Evolutionary conservation across 805 yeast species (phyloP).

Genomic region (Yarrowia osloensis): DNA sequence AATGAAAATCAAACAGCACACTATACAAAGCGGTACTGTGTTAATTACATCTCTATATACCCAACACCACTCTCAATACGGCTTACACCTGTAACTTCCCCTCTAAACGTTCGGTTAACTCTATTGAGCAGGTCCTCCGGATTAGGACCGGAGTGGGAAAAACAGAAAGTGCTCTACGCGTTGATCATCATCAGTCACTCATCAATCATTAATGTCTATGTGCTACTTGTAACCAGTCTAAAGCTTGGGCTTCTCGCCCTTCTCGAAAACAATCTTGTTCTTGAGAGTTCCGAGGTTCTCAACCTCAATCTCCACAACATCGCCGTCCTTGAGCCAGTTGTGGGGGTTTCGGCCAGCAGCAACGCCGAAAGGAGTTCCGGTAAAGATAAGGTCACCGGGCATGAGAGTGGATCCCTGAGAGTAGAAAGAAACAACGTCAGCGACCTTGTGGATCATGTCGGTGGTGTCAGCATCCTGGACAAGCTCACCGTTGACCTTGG

Average conservation of each 20-base stretch:
- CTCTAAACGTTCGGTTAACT: background rate
- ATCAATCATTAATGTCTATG: background rate
- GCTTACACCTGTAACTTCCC: too few species aligned
- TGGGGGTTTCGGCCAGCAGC: conserved; percentile 52
- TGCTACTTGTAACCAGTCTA: background rate
- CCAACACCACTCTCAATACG: too few species aligned
- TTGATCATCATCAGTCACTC: background rate
- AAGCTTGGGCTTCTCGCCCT: conserved; percentile 29
- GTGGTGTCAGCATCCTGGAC: conserved; percentile 51
- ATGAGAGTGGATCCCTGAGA: conserved; percentile 54
- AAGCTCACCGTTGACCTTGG: conserved; percentile 51
- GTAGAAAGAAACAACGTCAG: conserved; percentile 50
- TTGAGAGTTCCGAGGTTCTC: conserved; percentile 49
- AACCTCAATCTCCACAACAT: conserved; percentile 48
- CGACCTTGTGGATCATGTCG: conserved; percentile 53
- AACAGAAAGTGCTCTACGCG: background rate
- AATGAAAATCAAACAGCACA: too few species aligned
- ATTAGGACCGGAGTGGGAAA: background rate
- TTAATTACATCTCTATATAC: too few species aligned
- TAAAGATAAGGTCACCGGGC: conserved; percentile 57
- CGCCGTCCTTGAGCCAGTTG: conserved; percentile 50
- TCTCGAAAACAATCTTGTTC: conserved; percentile 46
- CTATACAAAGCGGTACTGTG: too few species aligned
- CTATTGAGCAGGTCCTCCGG: background rate
- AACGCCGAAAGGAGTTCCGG: conserved; percentile 58